Conservation (phyloP, 2,329 filamentous ascomycete species). For the Beauveria varroae region DNA sequence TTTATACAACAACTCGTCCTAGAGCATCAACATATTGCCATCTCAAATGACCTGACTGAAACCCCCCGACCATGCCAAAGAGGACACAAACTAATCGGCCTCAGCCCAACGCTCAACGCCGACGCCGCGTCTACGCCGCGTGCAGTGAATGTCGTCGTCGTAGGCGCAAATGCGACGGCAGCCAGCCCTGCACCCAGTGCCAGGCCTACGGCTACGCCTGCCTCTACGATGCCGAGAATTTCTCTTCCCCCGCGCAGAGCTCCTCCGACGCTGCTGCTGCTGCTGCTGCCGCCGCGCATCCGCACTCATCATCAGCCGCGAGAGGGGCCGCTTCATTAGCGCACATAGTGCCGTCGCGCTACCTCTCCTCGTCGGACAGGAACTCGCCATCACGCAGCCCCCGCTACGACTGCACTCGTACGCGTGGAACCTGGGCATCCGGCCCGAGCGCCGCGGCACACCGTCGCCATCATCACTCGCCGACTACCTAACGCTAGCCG, state of each 20-base stretch:
- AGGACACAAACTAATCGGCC: not conserved
- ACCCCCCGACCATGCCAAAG: not conserved
- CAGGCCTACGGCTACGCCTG: slow-evolving; percentile 13
- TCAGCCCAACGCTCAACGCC: not conserved
- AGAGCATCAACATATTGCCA: not conserved
- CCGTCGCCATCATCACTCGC: not conserved
- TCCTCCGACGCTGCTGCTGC: not conserved
- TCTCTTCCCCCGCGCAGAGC: not conserved
- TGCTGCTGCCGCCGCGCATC: not conserved
- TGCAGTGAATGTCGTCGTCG: slow-evolving; percentile 13
- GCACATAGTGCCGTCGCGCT: slow-evolving; percentile 15
- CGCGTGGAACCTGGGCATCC: slow-evolving; percentile 16
- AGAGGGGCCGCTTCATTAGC: slow-evolving; percentile 11
- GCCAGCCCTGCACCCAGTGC: slow-evolving; percentile 12
- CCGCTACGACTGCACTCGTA: slow-evolving; percentile 15
- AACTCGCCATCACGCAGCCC: slow-evolving; percentile 10
- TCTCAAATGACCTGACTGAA: no score
- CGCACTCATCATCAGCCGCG: slow-evolving; percentile 1
- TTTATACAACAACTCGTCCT: not conserved
- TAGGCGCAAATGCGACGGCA: slow-evolving; percentile 15
- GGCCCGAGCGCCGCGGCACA: slow-evolving; percentile 8
- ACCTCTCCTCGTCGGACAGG: slow-evolving; percentile 12
- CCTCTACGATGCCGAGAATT: not conserved
- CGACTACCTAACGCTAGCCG: slow-evolving; percentile 2
- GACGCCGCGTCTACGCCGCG: slow-evolving; percentile 11